phyloP scores from a whole-genome alignment of 768 basidiomycete species.

The Naganishia onofrii region DNA sequence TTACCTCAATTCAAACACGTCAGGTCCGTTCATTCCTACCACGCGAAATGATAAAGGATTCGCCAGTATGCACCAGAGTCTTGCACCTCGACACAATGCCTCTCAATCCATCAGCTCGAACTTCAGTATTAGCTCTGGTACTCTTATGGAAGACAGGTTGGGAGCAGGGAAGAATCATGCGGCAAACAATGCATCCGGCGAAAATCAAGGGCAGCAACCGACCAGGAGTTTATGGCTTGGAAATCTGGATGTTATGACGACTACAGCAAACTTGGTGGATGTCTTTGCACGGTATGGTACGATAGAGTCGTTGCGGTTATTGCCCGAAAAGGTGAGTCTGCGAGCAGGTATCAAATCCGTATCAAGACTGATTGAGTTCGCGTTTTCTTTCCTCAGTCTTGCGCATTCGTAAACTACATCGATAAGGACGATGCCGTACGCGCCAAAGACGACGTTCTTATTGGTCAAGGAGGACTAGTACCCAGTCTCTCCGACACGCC shows the following conservation, averaged over 20 bases:
- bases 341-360: background rate
- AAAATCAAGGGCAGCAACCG: slow-evolving; percentile 57
- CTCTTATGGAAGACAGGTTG: background rate
- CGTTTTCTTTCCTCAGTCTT: slow-evolving; percentile 64
- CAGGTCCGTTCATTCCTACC: slow-evolving; percentile 3
- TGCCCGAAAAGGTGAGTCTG: slow-evolving; percentile 85
- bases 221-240: slow-evolving; percentile 98
- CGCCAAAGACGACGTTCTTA: slow-evolving; percentile 95
- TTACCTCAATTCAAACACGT: background rate
- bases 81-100: slow-evolving; percentile 23
- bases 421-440: slow-evolving; percentile 93
- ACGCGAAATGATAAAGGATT: slow-evolving; percentile 22
- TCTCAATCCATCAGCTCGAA: slow-evolving; percentile 22
- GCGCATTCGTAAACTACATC: slow-evolving; percentile 98
- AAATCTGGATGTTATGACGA: slow-evolving; percentile 90
- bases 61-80: slow-evolving; percentile 23
- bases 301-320: slow-evolving; percentile 87
- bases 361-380: background rate
- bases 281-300: slow-evolving; percentile 96
- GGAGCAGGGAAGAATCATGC: background rate
- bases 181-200: slow-evolving; percentile 3
- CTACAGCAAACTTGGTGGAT: slow-evolving; percentile 88
- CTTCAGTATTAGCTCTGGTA: slow-evolving; percentile 3
- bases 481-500: slow-evolving; percentile 84
- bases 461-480: slow-evolving; percentile 82